Evolutionary conservation across 1,139 yeast genomes (phyloP).

Genomic region (Wickerhamomyces sp.): DNA sequence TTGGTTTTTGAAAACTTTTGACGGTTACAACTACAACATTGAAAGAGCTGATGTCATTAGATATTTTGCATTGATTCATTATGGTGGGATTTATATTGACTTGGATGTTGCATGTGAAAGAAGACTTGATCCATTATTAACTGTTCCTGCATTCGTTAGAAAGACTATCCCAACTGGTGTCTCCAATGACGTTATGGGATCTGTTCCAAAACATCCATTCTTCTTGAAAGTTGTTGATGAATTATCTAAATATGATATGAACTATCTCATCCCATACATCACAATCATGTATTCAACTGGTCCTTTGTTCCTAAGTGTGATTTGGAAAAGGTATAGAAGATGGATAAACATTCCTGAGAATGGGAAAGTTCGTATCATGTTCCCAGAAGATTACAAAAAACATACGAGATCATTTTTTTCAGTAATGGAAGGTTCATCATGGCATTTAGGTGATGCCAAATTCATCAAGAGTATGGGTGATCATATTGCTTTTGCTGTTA

Average conservation of each 20-base stretch:
- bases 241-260: slow-evolving; percentile 53
- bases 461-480: slow-evolving; percentile 65
- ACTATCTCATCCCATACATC: slow-evolving; percentile 80
- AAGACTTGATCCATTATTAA: slow-evolving; percentile 70
- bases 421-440: slow-evolving; percentile 75
- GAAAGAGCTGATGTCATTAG: slow-evolving; percentile 92
- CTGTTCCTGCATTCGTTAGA: slow-evolving; percentile 81
- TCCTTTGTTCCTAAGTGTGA: slow-evolving; percentile 77
- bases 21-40: slow-evolving; percentile 72
- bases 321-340: slow-evolving; percentile 84
- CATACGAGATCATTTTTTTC: slow-evolving; percentile 58
- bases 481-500: slow-evolving; percentile 65
- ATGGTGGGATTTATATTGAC: slow-evolving; percentile 89
- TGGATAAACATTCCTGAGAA: slow-evolving; percentile 61
- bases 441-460: slow-evolving; percentile 86
- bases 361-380: slow-evolving; percentile 58
- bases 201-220: slow-evolving; percentile 83
- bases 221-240: slow-evolving; percentile 66
- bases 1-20: slow-evolving; percentile 82
- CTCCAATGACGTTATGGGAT: slow-evolving; percentile 90
- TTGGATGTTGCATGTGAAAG: slow-evolving; percentile 84
- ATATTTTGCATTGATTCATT: slow-evolving; percentile 75
- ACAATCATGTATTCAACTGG: slow-evolving; percentile 95
- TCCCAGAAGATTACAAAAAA: slow-evolving; percentile 68
- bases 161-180: slow-evolving; percentile 89